These are phyloP conservation scores for Pseudofabraea citricarpa DNA, from an alignment of 2,329 filamentous ascomycete genomes.

Conservation along the genomic window DNA sequence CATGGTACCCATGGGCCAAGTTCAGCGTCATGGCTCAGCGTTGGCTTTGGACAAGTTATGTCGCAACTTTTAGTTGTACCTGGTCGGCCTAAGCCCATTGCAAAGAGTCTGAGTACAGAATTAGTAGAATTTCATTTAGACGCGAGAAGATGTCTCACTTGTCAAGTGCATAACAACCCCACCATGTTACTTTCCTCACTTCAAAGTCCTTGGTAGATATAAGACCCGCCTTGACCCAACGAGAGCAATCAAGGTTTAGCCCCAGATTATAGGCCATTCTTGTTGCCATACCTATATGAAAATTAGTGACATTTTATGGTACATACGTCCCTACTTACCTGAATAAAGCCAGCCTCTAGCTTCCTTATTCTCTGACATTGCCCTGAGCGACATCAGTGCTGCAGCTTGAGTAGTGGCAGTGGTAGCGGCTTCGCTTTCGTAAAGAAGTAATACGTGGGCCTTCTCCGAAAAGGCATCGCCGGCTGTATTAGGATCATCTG, in stretches of 20 bases:
- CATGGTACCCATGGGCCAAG: background rate
- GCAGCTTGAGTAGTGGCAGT: background rate
- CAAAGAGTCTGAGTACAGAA: background rate
- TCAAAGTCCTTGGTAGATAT: no score
- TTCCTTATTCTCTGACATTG: background rate
- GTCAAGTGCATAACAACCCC: no score
- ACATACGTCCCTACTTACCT: no score
- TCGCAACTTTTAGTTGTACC: background rate
- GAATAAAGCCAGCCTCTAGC: background rate
- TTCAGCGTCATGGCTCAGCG: background rate
- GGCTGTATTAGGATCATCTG: background rate
- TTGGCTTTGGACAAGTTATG: background rate
- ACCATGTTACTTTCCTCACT: no score
- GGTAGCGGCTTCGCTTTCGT: background rate
- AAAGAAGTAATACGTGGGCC: background rate
- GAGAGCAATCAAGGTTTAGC: no score
- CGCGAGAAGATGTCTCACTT: no score
- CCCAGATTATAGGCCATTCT: no score
- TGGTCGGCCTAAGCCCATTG: background rate
- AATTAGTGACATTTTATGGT: no score
- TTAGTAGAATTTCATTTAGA: no score
- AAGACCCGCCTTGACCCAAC: no score
- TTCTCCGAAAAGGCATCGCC: background rate
- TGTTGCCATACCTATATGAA: no score
- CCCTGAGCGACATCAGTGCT: background rate